A percentile compares a stretch with the other conserved stretches of the same genome.
Conservation (phyloP, 1,284 basidiomycete genomes). For the Puccinia brachypodii region DNA sequence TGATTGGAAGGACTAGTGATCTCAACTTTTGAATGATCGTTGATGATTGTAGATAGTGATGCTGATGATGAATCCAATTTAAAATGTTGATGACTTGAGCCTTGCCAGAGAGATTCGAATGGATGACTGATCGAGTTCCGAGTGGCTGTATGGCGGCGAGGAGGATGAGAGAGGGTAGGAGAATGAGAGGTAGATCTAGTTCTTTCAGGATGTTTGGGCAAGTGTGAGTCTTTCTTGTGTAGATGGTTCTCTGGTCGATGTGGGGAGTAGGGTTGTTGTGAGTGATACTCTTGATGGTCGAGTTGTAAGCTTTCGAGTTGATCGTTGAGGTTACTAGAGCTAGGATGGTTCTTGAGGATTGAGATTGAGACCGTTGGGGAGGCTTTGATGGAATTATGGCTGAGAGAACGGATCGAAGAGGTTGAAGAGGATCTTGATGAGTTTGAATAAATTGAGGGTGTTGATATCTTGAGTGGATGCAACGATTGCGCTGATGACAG, state of each 20-base stretch:
- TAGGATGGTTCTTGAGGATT: not conserved
- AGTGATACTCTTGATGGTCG: not conserved
- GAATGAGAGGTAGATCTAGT: constrained; percentile 12
- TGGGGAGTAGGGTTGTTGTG: not conserved
- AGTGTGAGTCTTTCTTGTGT: not conserved
- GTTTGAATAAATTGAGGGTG: constrained; percentile 7
- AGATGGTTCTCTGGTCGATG: constrained; percentile 13
- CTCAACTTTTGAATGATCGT: not conserved
- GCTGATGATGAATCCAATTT: constrained; percentile 1
- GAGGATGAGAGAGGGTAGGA: constrained; percentile 10
- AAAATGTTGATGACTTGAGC: constrained; percentile 11
- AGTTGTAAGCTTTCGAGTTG: constrained; percentile 16
- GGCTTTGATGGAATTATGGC: constrained; percentile 33
- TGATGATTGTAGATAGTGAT: constrained; percentile 7
- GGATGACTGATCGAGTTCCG: constrained; percentile 21
- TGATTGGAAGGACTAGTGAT: not conserved
- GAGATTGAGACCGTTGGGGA: constrained; percentile 40
- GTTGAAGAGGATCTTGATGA: constrained; percentile 27
- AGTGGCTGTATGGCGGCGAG: not conserved
- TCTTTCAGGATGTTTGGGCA: not conserved
- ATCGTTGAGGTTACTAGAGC: not conserved
- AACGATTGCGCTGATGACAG: not conserved
- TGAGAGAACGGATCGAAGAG: constrained; percentile 6
- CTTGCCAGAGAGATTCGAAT: constrained; percentile 42
- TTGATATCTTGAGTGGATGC: not conserved